phyloP scores from a whole-genome alignment of 805 yeast species.

The Spathaspora hagerdaliae region DNA sequence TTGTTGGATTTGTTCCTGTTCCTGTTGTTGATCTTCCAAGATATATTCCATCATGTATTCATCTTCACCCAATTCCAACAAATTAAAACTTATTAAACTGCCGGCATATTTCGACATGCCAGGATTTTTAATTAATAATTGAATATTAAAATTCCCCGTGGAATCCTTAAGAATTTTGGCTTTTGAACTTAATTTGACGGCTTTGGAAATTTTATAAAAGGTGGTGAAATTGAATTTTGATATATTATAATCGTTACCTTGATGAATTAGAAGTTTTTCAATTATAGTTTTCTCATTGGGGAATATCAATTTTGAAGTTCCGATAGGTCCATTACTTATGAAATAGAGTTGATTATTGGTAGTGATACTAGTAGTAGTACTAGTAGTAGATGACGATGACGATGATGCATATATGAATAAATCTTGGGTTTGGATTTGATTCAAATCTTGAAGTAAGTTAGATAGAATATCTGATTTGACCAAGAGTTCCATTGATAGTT shows the following conservation, averaged over 20 bases:
- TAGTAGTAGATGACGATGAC: not conserved
- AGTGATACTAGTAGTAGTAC: not conserved
- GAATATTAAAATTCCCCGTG: conserved; percentile 33
- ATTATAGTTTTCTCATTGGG: conserved; percentile 62
- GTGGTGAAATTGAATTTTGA: conserved; percentile 30
- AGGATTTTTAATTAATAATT: conserved; percentile 33
- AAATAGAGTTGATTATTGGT: conserved; percentile 42
- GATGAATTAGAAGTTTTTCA: conserved; percentile 50
- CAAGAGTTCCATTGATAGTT: conserved; percentile 32
- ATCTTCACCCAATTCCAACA: conserved; percentile 25
- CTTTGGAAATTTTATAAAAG: conserved; percentile 29
- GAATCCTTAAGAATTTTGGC: conserved; percentile 36
- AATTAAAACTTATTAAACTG: conserved; percentile 35
- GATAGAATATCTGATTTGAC: conserved; percentile 35
- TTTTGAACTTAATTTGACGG: conserved; percentile 35
- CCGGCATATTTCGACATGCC: conserved; percentile 28
- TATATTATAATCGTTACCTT: conserved; percentile 13
- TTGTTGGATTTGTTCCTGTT: conserved; percentile 1
- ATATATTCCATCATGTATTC: conserved; percentile 4
- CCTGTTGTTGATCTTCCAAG: conserved; percentile 2
- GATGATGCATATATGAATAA: conserved; percentile 23
- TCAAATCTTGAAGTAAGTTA: conserved; percentile 32
- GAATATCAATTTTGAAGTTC: conserved; percentile 59
- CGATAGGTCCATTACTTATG: conserved; percentile 71
- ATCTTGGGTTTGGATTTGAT: conserved; percentile 32